Conservation (phyloP, 768 basidiomycete genomes). For the Lactarius tabidus region DNA sequence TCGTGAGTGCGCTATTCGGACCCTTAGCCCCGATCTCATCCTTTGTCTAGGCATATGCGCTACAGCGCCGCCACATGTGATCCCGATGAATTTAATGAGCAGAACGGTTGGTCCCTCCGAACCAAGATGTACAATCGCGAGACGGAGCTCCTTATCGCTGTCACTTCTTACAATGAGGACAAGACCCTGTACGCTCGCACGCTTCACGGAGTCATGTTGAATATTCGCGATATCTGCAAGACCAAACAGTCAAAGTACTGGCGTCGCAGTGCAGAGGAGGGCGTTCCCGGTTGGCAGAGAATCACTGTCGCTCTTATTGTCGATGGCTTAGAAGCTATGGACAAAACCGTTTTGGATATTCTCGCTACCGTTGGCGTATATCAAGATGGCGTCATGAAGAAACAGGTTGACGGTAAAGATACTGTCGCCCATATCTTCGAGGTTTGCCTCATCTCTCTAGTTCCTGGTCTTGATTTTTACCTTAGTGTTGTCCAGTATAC, state of each 20-base stretch:
- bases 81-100: constrained; percentile 81
- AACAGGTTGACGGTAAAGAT: constrained; percentile 82
- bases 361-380: constrained; percentile 89
- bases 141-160: constrained; percentile 91
- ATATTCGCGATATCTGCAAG: constrained; percentile 96
- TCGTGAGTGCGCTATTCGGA: constrained; percentile 56
- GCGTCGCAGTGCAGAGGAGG: constrained; percentile 78
- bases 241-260: constrained; percentile 93
- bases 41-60: constrained; percentile 68
- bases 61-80: constrained; percentile 92
- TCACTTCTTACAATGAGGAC: constrained; percentile 92
- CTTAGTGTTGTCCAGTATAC: constrained; percentile 65
- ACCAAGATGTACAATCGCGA: constrained; percentile 81
- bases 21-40: constrained; percentile 1
- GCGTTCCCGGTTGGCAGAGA: constrained; percentile 83
- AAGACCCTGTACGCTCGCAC: constrained; percentile 89
- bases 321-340: constrained; percentile 92
- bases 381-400: constrained; percentile 95
- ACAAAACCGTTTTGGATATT: constrained; percentile 89
- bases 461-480: constrained; percentile 8
- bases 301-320: constrained; percentile 88
- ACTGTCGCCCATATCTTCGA: constrained; percentile 95
- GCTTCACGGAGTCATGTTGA: constrained; percentile 93
- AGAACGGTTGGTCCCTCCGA: constrained; percentile 80
- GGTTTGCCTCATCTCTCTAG: constrained; percentile 38